Percentiles rank a stretch among this genome's conserved stretches.
Conservation (phyloP, 1,284 basidiomycete species). For the Phellinidium pouzarii region DNA sequence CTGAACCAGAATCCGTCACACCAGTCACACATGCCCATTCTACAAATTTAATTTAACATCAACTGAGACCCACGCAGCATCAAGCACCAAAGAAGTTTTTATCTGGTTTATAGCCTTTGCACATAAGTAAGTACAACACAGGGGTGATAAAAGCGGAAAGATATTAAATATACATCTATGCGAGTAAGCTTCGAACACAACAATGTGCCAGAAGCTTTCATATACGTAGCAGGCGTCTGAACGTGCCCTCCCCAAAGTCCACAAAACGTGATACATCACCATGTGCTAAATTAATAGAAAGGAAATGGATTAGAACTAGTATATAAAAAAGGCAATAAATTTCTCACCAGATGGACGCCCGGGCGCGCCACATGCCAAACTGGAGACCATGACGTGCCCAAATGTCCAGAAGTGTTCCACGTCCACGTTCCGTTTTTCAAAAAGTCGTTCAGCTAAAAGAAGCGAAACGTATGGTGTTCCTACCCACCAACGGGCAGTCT, state of each 20-base stretch:
- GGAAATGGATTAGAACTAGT: neutral
- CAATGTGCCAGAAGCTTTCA: neutral
- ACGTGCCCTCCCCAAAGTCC: neutral
- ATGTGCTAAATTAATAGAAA: neutral
- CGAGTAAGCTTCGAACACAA: neutral
- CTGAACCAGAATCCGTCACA: neutral
- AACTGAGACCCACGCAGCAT: neutral
- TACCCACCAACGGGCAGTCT: too few relatives aligned
- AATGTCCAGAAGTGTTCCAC: too few relatives aligned
- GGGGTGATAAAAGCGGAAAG: neutral
- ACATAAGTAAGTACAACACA: neutral
- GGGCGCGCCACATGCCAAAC: too few relatives aligned
- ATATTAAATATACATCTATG: constrained; percentile 9
- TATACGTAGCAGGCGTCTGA: neutral
- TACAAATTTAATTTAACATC: neutral
- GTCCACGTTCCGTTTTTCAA: too few relatives aligned
- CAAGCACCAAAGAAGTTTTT: neutral
- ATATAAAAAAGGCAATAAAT: too few relatives aligned
- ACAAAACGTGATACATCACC: neutral
- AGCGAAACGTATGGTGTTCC: too few relatives aligned
- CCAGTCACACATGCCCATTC: neutral
- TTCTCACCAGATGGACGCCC: too few relatives aligned
- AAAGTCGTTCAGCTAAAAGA: too few relatives aligned
- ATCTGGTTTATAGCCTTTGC: neutral
- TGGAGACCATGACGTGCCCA: too few relatives aligned